Base-by-base conservation (phyloP, 345 rosid genomes). In the Brassica carinata region DNA sequence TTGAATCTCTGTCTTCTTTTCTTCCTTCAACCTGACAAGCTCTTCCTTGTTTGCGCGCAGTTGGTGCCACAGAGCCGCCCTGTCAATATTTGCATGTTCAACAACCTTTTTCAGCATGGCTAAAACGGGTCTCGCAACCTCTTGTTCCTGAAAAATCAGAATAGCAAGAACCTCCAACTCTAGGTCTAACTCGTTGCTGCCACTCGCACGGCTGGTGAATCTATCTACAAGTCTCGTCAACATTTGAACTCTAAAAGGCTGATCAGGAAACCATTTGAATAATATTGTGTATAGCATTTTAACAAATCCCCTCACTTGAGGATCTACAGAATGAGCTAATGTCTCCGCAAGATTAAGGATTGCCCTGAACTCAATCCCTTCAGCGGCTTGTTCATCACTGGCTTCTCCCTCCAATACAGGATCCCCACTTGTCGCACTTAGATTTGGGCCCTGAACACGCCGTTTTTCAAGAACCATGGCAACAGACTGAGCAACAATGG, bases 41-140 rank as follows among this genome's bases (percentile, higher is more conserved):
- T 88, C 97, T 75, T 94, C 99, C 87, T 90, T 94, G 76, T 81
- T 89, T 14, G 93, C 87, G 18, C 93, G 86, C 72, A 96, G 77
- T 79, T 90, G 98, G 82, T 92, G 98, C 99, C 96, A 90, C 72
- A 96, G 94, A 13, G 97, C 92, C 59, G 96, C 94, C 82, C 96
- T 90, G 81, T 92, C 96, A 65, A 91, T 93, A 87, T 90, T 94
- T 74, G 97, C 98, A 81, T 83, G 94, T 79, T 94, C 99, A 64
- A 92, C 97, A 68, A 88, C 91, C 86, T 91, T 91, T 82, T 90
- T 87, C 87, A 94, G 83, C 98, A 96, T 91, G 82, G 89, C 85
- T 61, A 94, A 83, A 71, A 94, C 91, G 70, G 91, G 92, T 77
- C 86, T 87, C 27, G 84, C 85, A 71, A 87, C 85, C 75, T 92